phyloP scores from a whole-genome alignment of 495 filamentous ascomycete species.

The Penicillium tannophilum region DNA sequence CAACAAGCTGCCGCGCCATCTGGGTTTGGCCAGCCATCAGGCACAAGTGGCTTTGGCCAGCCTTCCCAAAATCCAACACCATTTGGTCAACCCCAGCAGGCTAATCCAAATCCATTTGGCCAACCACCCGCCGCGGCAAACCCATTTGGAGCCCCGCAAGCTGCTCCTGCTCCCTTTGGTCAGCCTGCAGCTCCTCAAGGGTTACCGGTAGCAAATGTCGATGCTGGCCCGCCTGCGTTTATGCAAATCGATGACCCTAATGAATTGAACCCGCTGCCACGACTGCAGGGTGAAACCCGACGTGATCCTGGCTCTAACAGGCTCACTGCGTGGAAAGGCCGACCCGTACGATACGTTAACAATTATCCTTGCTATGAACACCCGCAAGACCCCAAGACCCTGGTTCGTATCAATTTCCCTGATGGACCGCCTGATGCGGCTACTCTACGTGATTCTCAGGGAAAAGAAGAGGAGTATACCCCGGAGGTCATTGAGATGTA shows the following conservation, averaged over 20 bases:
- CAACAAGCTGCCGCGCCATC: conserved; percentile 28
- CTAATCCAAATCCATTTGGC: conserved; percentile 33
- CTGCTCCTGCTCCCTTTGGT: conserved; percentile 31
- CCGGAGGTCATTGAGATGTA: conserved; percentile 60
- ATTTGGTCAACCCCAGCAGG: conserved; percentile 22
- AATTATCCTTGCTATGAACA: conserved; percentile 52
- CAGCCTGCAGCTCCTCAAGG: conserved; percentile 29
- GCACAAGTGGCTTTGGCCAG: conserved; percentile 32
- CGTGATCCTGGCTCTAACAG: conserved; percentile 39
- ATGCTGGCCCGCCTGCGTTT: conserved; percentile 33
- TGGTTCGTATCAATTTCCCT: conserved; percentile 67
- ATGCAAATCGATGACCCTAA: conserved; percentile 34
- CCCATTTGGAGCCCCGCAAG: conserved; percentile 25
- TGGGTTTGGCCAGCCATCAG: conserved; percentile 23
- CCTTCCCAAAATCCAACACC: conserved; percentile 19
- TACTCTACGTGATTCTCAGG: conserved; percentile 41
- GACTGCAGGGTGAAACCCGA: conserved; percentile 39
- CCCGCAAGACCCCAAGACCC: conserved; percentile 48
- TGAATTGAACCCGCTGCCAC: conserved; percentile 41
- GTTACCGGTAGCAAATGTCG: conserved; percentile 17
- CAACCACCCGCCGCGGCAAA: conserved; percentile 31
- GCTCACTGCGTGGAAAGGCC: conserved; percentile 56
- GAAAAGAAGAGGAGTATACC: conserved; percentile 43
- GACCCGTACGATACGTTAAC: conserved; percentile 54
- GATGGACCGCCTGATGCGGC: conserved; percentile 64